phyloP scores from a whole-genome alignment of 2,329 filamentous ascomycete species.

The Thyridium curvatum region DNA sequence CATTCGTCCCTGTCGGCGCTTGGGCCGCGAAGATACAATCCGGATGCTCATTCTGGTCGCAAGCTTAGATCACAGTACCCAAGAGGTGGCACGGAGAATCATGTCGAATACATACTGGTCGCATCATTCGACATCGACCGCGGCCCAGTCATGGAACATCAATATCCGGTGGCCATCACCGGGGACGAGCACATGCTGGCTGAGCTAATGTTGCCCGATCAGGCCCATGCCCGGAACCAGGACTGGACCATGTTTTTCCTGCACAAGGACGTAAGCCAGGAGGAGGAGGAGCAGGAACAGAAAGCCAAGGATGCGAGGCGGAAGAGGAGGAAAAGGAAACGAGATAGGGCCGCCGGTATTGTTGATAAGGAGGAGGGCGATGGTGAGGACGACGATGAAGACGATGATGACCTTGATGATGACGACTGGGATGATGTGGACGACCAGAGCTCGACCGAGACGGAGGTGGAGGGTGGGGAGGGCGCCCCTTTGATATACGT shows the following conservation, averaged over 20 bases:
- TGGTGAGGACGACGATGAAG: constrained; percentile 36
- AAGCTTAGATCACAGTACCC: constrained; percentile 71
- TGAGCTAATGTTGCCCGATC: constrained; percentile 96
- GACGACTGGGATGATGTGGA: constrained; percentile 39
- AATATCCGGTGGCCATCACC: constrained; percentile 90
- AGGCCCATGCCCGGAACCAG: constrained; percentile 88
- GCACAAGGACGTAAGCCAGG: constrained; percentile 85
- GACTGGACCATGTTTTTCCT: constrained; percentile 99
- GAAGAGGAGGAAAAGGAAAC: constrained; percentile 43
- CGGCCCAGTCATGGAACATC: constrained; percentile 96
- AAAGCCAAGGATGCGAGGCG: constrained; percentile 48
- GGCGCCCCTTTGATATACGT: constrained; percentile 95
- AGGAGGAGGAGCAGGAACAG: constrained; percentile 71
- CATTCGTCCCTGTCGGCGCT: constrained; percentile 51
- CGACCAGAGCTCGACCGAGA: constrained; percentile 48
- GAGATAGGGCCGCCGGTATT: constrained; percentile 43
- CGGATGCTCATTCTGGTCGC: constrained; percentile 43
- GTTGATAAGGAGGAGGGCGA: constrained; percentile 42
- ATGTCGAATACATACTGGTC: constrained; percentile 98
- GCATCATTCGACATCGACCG: constrained; percentile 96
- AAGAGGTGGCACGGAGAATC: constrained; percentile 69
- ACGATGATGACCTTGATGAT: constrained; percentile 36
- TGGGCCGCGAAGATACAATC: constrained; percentile 39
- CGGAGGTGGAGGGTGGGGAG: constrained; percentile 65
- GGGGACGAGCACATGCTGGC: constrained; percentile 97